phyloP scores from a whole-genome alignment of 192 early-diverging fungal species.

The Podila verticillata region DNA sequence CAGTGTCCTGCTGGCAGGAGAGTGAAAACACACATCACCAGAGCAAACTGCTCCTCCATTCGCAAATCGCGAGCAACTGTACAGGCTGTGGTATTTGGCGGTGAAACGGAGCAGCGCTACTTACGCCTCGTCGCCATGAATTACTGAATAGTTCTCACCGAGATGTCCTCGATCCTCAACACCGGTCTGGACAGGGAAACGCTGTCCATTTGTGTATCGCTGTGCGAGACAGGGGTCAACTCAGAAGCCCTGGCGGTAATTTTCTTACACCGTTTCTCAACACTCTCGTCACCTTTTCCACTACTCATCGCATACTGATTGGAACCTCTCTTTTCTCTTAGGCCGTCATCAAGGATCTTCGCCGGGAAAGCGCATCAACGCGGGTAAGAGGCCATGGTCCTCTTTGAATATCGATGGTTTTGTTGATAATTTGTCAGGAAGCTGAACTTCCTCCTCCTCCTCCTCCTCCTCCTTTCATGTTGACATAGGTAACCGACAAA shows the following conservation, averaged over 20 bases:
- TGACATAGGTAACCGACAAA: no score
- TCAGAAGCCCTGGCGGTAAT: slow-evolving; percentile 77
- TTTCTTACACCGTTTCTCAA: not conserved
- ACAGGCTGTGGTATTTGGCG: not conserved
- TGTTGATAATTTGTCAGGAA: no score
- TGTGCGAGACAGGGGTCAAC: slow-evolving; percentile 85
- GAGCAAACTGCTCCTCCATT: not conserved
- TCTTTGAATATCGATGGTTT: no score
- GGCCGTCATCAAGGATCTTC: slow-evolving; percentile 59
- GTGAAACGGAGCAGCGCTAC: not conserved
- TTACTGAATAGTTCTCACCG: slow-evolving; percentile 58
- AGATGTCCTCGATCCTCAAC: slow-evolving; percentile 78
- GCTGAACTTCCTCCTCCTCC: no score
- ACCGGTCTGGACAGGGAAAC: slow-evolving; percentile 79
- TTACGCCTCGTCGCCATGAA: not conserved
- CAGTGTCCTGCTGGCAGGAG: no score
- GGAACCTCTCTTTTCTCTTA: slow-evolving; percentile 3
- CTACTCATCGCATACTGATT: not conserved
- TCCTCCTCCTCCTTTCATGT: no score
- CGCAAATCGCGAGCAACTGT: not conserved
- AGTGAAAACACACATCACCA: no score
- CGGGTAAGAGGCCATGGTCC: slow-evolving; percentile 14
- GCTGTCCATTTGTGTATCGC: slow-evolving; percentile 75
- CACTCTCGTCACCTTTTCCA: not conserved
- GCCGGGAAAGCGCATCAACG: slow-evolving; percentile 44